A percentile compares a stretch with the other conserved stretches of the same genome.
phyloP scores from a whole-genome alignment of 1,139 yeast species.

The Debaryomycetaceae sp. region DNA sequence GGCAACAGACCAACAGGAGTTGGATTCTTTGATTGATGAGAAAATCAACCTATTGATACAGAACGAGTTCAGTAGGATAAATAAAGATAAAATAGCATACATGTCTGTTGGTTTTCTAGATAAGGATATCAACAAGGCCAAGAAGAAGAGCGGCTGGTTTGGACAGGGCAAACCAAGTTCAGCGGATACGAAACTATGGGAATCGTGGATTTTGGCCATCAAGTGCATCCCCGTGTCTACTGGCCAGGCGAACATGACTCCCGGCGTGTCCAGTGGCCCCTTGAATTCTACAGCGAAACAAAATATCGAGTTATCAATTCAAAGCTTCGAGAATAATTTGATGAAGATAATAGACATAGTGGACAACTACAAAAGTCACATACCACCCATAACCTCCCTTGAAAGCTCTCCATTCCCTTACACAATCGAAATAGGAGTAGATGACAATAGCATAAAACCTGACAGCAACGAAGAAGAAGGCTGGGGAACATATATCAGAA shows the following conservation, averaged over 20 bases:
- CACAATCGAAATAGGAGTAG: slow-evolving; percentile 23
- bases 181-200: slow-evolving; percentile 33
- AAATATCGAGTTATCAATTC: slow-evolving; percentile 22
- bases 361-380: slow-evolving; percentile 58
- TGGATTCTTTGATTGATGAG: slow-evolving; percentile 43
- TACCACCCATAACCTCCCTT: slow-evolving; percentile 70
- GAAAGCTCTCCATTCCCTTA: slow-evolving; percentile 71
- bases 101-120: slow-evolving; percentile 29
- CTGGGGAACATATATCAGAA: slow-evolving; percentile 51
- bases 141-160: slow-evolving; percentile 44
- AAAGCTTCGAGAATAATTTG: slow-evolving; percentile 42
- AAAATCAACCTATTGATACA: slow-evolving; percentile 35
- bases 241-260: slow-evolving; percentile 2
- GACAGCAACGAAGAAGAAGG: slow-evolving; percentile 24
- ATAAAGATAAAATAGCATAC: slow-evolving; percentile 15
- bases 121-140: slow-evolving; percentile 21
- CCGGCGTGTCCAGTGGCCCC: background rate
- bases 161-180: slow-evolving; percentile 26
- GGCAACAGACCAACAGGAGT: slow-evolving; percentile 38
- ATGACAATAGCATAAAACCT: slow-evolving; percentile 12
- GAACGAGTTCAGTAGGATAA: slow-evolving; percentile 15
- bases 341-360: slow-evolving; percentile 46
- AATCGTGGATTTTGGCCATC: slow-evolving; percentile 38
- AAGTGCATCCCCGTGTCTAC: slow-evolving; percentile 29
- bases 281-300: slow-evolving; percentile 1